A percentile compares a stretch with the other conserved stretches of the same genome.
Evolutionary conservation across 2,329 filamentous ascomycete genomes (phyloP).

Genomic region (Emergomyces pasteurianus): DNA sequence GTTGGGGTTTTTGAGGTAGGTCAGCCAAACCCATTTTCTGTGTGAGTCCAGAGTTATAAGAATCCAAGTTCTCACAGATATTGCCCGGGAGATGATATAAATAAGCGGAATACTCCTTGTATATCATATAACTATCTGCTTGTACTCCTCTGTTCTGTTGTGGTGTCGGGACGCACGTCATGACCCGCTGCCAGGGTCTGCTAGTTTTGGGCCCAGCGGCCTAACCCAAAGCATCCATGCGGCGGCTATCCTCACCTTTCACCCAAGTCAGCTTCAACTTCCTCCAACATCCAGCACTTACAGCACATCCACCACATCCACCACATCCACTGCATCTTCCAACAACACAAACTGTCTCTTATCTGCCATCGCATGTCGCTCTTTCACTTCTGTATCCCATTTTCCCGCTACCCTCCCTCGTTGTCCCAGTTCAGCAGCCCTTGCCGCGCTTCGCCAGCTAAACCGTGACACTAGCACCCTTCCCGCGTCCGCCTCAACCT

Average conservation of each 20-base stretch:
- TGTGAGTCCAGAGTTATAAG: too few species aligned
- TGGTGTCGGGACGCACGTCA: neutral
- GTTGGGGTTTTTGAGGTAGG: too few species aligned
- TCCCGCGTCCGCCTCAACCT: neutral
- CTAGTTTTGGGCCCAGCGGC: neutral
- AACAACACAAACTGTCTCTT: neutral
- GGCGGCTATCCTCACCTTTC: neutral
- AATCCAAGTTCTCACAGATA: too few species aligned
- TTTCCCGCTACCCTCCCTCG: slow-evolving; percentile 7
- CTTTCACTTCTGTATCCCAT: slow-evolving; percentile 5
- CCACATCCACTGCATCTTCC: slow-evolving; percentile 1
- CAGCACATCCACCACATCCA: slow-evolving; percentile 10
- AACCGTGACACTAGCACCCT: neutral
- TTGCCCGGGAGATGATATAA: too few species aligned
- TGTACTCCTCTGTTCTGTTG: too few species aligned
- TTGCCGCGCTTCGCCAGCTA: neutral
- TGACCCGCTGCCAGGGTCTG: neutral
- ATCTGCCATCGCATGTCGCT: neutral
- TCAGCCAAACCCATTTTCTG: too few species aligned
- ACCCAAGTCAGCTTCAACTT: slow-evolving; percentile 7
- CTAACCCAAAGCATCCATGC: neutral
- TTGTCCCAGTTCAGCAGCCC: neutral
- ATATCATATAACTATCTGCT: too few species aligned
- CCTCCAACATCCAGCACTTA: slow-evolving; percentile 11
- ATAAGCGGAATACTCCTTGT: too few species aligned